Percentiles rank a stretch among this genome's conserved stretches.
Evolutionary conservation across 192 early-diverging fungal species (phyloP).

Genomic region (Dissophora globulifera): DNA sequence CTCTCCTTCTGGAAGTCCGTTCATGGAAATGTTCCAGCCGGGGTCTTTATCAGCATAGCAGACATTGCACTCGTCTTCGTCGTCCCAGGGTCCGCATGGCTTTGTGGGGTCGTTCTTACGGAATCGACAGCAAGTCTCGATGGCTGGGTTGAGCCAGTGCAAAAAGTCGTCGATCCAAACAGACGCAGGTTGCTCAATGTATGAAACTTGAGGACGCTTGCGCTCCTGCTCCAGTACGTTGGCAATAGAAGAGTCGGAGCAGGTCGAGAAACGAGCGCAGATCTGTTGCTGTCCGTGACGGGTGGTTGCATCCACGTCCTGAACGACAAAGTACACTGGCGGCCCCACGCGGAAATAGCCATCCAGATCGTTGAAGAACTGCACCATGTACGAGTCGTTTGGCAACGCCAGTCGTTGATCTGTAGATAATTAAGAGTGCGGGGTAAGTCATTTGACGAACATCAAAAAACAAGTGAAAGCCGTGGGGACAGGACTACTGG

Average conservation of each 20-base stretch:
- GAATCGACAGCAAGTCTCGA: constrained; percentile 66
- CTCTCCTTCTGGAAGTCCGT: constrained; percentile 62
- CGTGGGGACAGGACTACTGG: not conserved
- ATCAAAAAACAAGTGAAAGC: too few relatives aligned
- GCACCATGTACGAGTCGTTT: constrained; percentile 70
- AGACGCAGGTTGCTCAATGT: constrained; percentile 68
- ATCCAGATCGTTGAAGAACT: constrained; percentile 71
- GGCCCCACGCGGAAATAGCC: constrained; percentile 70
- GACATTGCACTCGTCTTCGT: constrained; percentile 57
- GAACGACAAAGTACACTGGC: constrained; percentile 73
- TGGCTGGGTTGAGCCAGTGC: constrained; percentile 69
- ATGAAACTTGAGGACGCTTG: constrained; percentile 67
- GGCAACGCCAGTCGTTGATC: constrained; percentile 73
- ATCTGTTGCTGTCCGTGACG: constrained; percentile 60
- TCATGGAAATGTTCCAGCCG: constrained; percentile 68
- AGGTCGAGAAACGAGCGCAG: constrained; percentile 69
- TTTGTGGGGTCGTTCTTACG: constrained; percentile 53
- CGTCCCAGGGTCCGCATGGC: constrained; percentile 62
- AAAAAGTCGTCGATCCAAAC: constrained; percentile 75
- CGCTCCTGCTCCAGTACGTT: constrained; percentile 73
- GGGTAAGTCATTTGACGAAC: too few relatives aligned
- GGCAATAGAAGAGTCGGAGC: constrained; percentile 61
- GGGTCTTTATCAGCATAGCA: constrained; percentile 59
- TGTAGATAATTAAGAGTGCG: not conserved
- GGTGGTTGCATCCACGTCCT: constrained; percentile 59